Evolutionary conservation across 768 basidiomycete species (phyloP).

Genomic region (Dacryopinax primogenitus): DNA sequence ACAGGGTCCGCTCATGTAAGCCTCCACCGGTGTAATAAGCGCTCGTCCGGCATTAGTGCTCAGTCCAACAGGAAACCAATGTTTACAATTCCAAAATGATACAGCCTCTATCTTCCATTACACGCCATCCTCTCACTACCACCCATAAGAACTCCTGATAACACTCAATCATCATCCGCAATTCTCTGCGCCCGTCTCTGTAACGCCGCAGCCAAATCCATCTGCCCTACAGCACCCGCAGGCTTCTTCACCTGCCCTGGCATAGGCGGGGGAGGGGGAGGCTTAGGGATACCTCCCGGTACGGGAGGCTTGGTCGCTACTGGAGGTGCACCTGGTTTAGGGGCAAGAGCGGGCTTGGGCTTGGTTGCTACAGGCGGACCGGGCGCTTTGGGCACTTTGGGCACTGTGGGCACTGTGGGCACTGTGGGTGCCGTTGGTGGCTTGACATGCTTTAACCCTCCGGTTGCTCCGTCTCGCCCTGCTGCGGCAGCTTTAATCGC

Average conservation of each 20-base stretch:
- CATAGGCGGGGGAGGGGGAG: conserved; percentile 28
- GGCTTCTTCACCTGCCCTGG: conserved; percentile 33
- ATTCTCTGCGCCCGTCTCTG: not conserved
- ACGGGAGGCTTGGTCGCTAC: not conserved
- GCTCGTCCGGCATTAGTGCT: too few relatives aligned
- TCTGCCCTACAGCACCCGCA: conserved; percentile 42
- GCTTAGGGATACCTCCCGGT: conserved; percentile 15
- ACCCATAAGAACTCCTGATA: not conserved
- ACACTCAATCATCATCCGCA: conserved; percentile 10
- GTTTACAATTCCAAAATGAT: conserved; percentile 4
- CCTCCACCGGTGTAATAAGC: too few relatives aligned
- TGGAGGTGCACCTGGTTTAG: conserved; percentile 22
- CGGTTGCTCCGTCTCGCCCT: not conserved
- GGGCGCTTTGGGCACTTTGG: not conserved
- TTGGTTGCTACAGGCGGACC: conserved; percentile 21
- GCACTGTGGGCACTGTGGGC: conserved; percentile 8
- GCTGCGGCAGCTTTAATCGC: not conserved
- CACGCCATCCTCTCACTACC: not conserved
- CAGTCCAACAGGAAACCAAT: not conserved
- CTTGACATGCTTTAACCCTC: too few relatives aligned
- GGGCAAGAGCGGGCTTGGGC: conserved; percentile 26
- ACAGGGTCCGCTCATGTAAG: too few relatives aligned
- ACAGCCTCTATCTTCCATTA: not conserved
- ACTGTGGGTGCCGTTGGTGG: conserved; percentile 10
- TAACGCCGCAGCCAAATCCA: conserved; percentile 76